Conservation (phyloP, 2,329 filamentous ascomycete genomes). For the Stagonosporopsis rhizophila region DNA sequence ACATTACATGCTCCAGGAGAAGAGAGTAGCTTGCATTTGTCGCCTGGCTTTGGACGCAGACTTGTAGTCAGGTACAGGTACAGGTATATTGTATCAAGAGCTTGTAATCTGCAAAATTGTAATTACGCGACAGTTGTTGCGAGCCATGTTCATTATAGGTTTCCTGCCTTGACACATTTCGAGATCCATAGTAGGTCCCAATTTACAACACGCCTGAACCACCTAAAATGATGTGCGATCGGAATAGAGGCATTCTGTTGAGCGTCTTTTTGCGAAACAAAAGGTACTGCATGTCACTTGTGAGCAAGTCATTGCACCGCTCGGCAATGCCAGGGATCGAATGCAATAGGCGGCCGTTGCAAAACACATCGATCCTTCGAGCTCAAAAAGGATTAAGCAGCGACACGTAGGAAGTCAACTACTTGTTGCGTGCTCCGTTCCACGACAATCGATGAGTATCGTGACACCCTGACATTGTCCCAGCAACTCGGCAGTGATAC, state of each 20-base stretch:
- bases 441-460: constrained; percentile 22
- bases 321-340: background rate
- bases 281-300: background rate
- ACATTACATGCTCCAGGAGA: no score
- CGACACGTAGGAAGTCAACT: constrained; percentile 13
- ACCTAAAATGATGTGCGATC: background rate
- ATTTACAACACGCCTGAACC: no score
- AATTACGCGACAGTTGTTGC: no score
- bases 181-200: background rate
- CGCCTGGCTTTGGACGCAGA: no score
- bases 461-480: constrained; percentile 15
- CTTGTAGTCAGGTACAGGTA: no score
- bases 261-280: background rate
- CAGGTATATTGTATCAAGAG: no score
- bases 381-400: background rate
- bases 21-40: no score
- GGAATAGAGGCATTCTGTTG: background rate
- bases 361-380: constrained; percentile 5
- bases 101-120: no score
- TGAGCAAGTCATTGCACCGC: background rate
- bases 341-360: constrained; percentile 8
- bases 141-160: no score
- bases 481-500: constrained; percentile 10
- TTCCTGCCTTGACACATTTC: background rate
- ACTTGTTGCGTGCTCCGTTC: constrained; percentile 11